Base-by-base conservation (phyloP, 768 basidiomycete species). In the Leccinum variicolor region DNA sequence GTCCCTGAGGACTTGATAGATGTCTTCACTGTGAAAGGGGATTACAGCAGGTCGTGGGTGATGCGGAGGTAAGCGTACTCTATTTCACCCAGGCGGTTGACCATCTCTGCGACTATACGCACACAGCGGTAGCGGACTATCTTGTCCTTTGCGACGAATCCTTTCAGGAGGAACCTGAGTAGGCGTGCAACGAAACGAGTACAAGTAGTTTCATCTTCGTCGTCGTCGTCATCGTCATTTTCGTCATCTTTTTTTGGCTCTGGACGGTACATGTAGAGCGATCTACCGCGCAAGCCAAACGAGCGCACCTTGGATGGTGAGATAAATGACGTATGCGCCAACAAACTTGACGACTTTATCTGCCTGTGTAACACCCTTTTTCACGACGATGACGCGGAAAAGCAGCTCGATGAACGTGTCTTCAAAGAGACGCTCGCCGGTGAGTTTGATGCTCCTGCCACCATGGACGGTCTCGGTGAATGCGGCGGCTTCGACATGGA, bases 121-220 rank as follows among this genome's bases (percentile, higher is more conserved):
- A 91, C 77, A 31, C 85, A 86, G 19, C 95, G 85, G 67, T 86
- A 96, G 6, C 95, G 83, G 39, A 92, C 86, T 45, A 78, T 79
- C 74, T 95, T 98, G 75, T 96, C 92, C 70, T 94, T 96, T 4
- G 93, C 87, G 17, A 76, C 64, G 71, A 93, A 92, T 3, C 93
- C 94, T 57, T 80, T 80, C 58, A 94, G 74, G 28, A 96, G 79
- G 66, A 85, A 92, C 50, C 81, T 81, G 45, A 94, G 75, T 8
- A 94, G 74, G 41, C 83, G 79, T 4, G 81, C 73, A 2, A 87
- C 76, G 65, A 95, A 90, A 59, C 92, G 78, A 0, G 90, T 80
- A 0, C 84, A 79, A 0, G 85, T 72, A 0, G 87, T 89, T 4
- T 91, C 88, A 23, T 89, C 86, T 17, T 85, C 83, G 11, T 82